phyloP scores from a whole-genome alignment of 305 asterid species.

The Fraxinus floribunda region DNA sequence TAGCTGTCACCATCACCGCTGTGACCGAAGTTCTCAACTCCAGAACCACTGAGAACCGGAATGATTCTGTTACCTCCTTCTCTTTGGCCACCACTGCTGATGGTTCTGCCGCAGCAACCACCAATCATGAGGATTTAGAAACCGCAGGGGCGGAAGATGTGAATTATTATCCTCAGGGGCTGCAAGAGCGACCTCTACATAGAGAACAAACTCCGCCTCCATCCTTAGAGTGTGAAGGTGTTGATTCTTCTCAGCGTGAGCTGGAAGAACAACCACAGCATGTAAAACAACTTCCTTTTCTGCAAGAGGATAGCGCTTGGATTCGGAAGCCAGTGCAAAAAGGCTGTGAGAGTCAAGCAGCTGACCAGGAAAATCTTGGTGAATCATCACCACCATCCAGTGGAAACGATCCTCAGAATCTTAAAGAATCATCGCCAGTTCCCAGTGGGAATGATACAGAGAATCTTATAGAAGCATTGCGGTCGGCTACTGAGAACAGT shows the following conservation, averaged over 20 bases:
- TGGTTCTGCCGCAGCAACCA: background rate
- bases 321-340: background rate
- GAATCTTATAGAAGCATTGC: background rate
- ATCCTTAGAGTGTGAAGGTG: background rate
- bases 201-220: background rate
- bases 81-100: background rate
- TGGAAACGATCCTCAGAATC: background rate
- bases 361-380: background rate
- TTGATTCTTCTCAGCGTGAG: background rate
- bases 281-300: background rate
- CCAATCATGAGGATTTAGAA: background rate
- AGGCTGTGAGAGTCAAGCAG: background rate
- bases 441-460: background rate
- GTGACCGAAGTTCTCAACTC: conserved; percentile 24
- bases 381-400: background rate
- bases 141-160: conserved; percentile 15
- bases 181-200: background rate
- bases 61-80: background rate
- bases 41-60: conserved; percentile 12
- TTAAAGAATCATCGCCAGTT: background rate
- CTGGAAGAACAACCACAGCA: background rate
- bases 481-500: background rate
- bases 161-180: background rate
- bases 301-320: background rate
- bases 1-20: conserved; percentile 22